Percentiles rank a stretch among this genome's conserved stretches.
These are phyloP conservation scores for Alternaria gansuensis DNA, from an alignment of 2,329 filamentous ascomycete species.

Conservation along the genomic window DNA sequence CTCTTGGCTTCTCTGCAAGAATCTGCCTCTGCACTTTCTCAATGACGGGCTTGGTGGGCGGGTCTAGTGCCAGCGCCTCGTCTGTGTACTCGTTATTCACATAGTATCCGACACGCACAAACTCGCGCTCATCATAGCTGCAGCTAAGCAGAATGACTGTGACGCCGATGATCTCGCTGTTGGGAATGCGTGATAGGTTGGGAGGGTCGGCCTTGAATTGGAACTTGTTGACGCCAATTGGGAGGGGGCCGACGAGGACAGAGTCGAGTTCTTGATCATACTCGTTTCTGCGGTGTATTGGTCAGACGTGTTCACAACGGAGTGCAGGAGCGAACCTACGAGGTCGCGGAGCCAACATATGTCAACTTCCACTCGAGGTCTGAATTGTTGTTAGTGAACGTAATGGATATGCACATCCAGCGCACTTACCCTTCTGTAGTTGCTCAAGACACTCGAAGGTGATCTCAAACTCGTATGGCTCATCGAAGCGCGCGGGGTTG, in stretches of 20 bases:
- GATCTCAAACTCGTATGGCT: slow-evolving; percentile 96
- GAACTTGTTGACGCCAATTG: slow-evolving; percentile 98
- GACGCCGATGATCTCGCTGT: slow-evolving; percentile 94
- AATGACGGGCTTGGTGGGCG: slow-evolving; percentile 88
- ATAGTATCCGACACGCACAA: slow-evolving; percentile 98
- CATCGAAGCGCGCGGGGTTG: slow-evolving; percentile 93
- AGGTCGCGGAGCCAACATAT: slow-evolving; percentile 97
- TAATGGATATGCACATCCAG: background rate
- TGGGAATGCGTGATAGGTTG: slow-evolving; percentile 87
- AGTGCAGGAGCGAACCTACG: slow-evolving; percentile 66
- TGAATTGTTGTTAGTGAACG: slow-evolving; percentile 52
- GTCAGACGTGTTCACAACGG: slow-evolving; percentile 18
- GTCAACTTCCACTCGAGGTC: slow-evolving; percentile 99
- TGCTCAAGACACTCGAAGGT: slow-evolving; percentile 97
- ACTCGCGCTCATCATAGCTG: slow-evolving; percentile 95
- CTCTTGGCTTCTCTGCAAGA: slow-evolving; percentile 94
- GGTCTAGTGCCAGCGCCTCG: slow-evolving; percentile 86
- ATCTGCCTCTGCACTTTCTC: slow-evolving; percentile 93
- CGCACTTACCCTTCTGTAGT: slow-evolving; percentile 81
- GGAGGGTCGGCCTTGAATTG: slow-evolving; percentile 95
- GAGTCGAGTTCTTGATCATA: slow-evolving; percentile 99
- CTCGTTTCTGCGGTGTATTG: slow-evolving; percentile 71
- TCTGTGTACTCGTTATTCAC: slow-evolving; percentile 99
- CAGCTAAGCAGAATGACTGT: slow-evolving; percentile 97
- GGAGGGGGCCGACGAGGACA: slow-evolving; percentile 95